A percentile compares a stretch with the other conserved stretches of the same genome.
These are phyloP conservation scores for Linaria vulgaris DNA, from an alignment of 257 asterid species.

Conservation along the genomic window DNA sequence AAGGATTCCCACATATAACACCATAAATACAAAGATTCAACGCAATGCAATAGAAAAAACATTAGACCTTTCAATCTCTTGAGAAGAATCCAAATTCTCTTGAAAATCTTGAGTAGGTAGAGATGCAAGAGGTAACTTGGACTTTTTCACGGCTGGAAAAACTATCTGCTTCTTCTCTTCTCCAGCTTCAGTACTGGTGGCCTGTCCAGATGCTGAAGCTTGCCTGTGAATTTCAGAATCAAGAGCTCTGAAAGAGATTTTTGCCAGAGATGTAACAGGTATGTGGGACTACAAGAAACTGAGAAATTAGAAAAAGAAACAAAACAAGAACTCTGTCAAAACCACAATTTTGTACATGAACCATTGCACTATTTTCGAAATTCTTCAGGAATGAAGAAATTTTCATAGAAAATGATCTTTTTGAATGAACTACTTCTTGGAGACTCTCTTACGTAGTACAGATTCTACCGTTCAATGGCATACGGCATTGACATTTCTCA, in stretches of 20 bases:
- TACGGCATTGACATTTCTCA: slow-evolving; percentile 1
- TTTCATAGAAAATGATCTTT: slow-evolving; percentile 1
- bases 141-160: slow-evolving; percentile 60
- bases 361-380: slow-evolving; percentile 13
- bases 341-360: slow-evolving; percentile 9
- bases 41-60: slow-evolving; percentile 15
- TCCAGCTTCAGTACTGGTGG: slow-evolving; percentile 40
- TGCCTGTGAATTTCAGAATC: slow-evolving; percentile 48
- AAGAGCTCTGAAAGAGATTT: slow-evolving; percentile 33
- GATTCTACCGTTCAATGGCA: slow-evolving; percentile 6
- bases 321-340: neutral
- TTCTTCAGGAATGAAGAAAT: neutral
- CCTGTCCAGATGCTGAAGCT: slow-evolving; percentile 36
- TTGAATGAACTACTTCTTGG: slow-evolving; percentile 10
- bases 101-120: slow-evolving; percentile 43
- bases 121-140: slow-evolving; percentile 60
- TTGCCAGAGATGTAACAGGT: slow-evolving; percentile 39
- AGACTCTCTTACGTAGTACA: neutral
- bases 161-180: slow-evolving; percentile 35
- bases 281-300: slow-evolving; percentile 38
- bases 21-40: slow-evolving; percentile 6
- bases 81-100: slow-evolving; percentile 42
- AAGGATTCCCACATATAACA: slow-evolving; percentile 22
- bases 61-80: slow-evolving; percentile 64
- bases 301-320: slow-evolving; percentile 16